These are phyloP conservation scores for Entamoeba dispar DNA, from an alignment of 208 protist genomes.

Conservation along the genomic window DNA sequence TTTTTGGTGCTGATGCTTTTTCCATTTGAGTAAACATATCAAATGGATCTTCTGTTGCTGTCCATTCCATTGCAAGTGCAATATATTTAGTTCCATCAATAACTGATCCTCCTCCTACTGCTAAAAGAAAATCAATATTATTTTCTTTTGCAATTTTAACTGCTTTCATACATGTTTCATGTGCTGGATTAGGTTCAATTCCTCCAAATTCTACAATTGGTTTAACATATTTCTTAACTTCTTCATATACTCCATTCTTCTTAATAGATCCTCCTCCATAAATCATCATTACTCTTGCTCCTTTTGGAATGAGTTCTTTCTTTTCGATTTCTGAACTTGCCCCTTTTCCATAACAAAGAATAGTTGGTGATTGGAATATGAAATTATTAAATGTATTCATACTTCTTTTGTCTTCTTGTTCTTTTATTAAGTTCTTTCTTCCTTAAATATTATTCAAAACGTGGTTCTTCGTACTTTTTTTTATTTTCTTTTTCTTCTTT, in stretches of 20 bases:
- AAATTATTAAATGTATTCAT: neutral
- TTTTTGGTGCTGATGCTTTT: neutral
- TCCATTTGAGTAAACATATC: neutral
- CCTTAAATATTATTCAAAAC: too few relatives aligned
- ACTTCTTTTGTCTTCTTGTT: too few relatives aligned
- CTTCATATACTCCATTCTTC: constrained; percentile 12
- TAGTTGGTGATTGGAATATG: neutral
- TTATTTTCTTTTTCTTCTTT: too few relatives aligned
- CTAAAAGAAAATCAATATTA: neutral
- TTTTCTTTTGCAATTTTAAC: neutral
- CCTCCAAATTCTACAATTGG: constrained; percentile 1
- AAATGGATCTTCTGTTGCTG: too few relatives aligned
- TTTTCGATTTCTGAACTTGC: neutral
- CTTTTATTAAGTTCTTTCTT: too few relatives aligned
- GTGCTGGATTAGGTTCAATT: constrained; percentile 2
- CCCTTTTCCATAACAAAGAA: neutral
- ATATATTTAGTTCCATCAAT: constrained; percentile 4
- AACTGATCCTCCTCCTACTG: constrained; percentile 14
- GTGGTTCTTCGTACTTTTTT: too few relatives aligned
- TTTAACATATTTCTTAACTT: neutral
- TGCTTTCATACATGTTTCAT: neutral
- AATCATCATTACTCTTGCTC: neutral
- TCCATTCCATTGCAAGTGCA: neutral
- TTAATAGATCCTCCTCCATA: constrained; percentile 9
- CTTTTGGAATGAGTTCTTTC: neutral